Conservation (phyloP, 2,329 filamentous ascomycete genomes). For the Pseudocercospora ulei region DNA sequence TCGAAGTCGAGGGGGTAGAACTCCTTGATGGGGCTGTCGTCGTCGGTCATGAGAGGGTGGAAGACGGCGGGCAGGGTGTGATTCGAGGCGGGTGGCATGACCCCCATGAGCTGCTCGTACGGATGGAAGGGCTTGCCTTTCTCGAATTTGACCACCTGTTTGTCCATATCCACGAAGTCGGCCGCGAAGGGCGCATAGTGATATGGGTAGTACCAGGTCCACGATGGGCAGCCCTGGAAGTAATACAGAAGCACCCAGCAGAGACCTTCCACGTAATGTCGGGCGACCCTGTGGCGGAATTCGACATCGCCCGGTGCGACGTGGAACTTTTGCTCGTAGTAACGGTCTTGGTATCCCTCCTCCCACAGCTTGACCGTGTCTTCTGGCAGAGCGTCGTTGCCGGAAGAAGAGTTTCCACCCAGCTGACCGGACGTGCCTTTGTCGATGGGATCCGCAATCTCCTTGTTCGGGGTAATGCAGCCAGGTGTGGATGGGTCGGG, state of each 20-base stretch:
- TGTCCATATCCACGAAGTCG: constrained; percentile 75
- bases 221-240: constrained; percentile 94
- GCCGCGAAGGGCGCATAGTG: constrained; percentile 96
- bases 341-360: constrained; percentile 84
- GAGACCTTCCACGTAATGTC: constrained; percentile 86
- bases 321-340: constrained; percentile 94
- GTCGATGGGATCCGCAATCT: constrained; percentile 27
- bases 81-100: constrained; percentile 83
- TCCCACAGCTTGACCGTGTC: constrained; percentile 92
- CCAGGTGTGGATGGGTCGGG: constrained; percentile 45
- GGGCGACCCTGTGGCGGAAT: constrained; percentile 80
- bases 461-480: constrained; percentile 46
- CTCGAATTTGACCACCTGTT: constrained; percentile 70
- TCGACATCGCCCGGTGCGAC: constrained; percentile 69
- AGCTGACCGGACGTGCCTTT: constrained; percentile 30
- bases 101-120: constrained; percentile 97
- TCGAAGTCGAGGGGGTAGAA: constrained; percentile 95
- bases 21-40: constrained; percentile 85
- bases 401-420: constrained; percentile 41
- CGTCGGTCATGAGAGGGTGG: constrained; percentile 78
- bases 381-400: constrained; percentile 53
- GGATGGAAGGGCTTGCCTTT: constrained; percentile 79
- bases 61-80: constrained; percentile 84
- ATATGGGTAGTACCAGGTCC: constrained; percentile 99
- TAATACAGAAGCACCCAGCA: constrained; percentile 96